Percentiles rank a stretch among this genome's conserved stretches.
Evolutionary conservation across 1,139 yeast species (phyloP).

Genomic region (Hemisphaericaspora xylanilytica): DNA sequence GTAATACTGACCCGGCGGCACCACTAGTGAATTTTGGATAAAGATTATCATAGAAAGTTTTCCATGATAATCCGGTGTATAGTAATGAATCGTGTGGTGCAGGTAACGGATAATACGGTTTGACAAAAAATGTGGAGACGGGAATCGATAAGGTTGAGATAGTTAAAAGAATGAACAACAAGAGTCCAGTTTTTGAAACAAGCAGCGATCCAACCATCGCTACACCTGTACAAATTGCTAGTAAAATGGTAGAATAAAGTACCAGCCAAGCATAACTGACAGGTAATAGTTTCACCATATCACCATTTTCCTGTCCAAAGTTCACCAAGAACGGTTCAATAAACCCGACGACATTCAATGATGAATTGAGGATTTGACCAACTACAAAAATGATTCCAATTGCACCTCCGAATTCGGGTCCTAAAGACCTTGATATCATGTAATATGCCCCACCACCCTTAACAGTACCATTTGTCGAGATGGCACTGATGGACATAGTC

Average conservation of each 20-base stretch:
- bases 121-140: conserved; percentile 62
- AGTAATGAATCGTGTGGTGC: conserved; percentile 45
- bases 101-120: conserved; percentile 50
- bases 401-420: conserved; percentile 84
- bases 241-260: conserved; percentile 60
- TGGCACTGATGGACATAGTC: conserved; percentile 72
- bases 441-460: conserved; percentile 85
- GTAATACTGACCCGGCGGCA: conserved; percentile 83
- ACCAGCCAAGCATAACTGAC: conserved; percentile 60
- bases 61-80: conserved; percentile 75
- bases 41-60: conserved; percentile 61
- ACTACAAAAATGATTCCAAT: conserved; percentile 74
- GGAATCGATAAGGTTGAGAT: conserved; percentile 82
- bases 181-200: conserved; percentile 80
- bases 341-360: conserved; percentile 78
- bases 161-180: conserved; percentile 66
- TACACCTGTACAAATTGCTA: conserved; percentile 70
- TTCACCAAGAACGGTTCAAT: conserved; percentile 71
- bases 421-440: conserved; percentile 75
- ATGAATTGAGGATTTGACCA: conserved; percentile 73
- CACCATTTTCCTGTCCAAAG: conserved; percentile 60
- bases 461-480: conserved; percentile 80
- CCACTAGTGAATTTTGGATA: conserved; percentile 80
- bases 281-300: conserved; percentile 46
- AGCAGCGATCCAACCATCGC: conserved; percentile 81